Base-by-base conservation (phyloP, 2,329 filamentous ascomycete genomes). In the Botryotinia convoluta region DNA sequence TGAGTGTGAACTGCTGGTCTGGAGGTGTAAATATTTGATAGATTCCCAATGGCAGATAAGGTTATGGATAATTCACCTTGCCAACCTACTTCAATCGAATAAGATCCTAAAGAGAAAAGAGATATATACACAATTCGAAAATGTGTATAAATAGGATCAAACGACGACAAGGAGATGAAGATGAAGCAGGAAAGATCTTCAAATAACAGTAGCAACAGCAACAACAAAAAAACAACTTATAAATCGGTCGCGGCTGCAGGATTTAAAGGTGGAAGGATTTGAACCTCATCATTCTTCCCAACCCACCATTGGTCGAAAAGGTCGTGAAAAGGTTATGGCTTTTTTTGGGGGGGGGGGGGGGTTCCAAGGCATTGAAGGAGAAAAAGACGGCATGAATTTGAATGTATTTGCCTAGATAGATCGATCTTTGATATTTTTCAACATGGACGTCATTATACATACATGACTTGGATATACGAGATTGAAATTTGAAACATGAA, bases 301-400 rank as follows among this genome's bases (percentile, higher is more conserved):
- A n/a, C 26, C 26, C 26, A 16, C 14, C 60, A 65, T 65, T 54
- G 32, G 45, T 9, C 35, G 39, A 29, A 39, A 39, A 51, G 48
- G 48, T n/a, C 26, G 4, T 22, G 10, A 22, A 39, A 39, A n/a
- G 48, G 48, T 51, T 26, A 10, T 29, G 9, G 10, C 32, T 42
- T 57, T 22, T 45, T 9, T 7, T n/a, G n/a, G n/a, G n/a, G n/a
- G 42, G 16, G 20, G 44, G 44, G 3, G 20, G 20, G 20, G 3
- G 44, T 48, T 68, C 48, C 65, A 68, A 68, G 65, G 65, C 37
- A 68, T 6, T 29, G 64, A 51, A n/a, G 48, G 48, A n/a, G 48
- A n/a, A 51, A 51, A 39, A 67, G 37, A 39, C 37, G 64, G 14
- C 45, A 67, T 39, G 26, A 67, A 67, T 54, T 12, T 14, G 4